Evolutionary conservation across 495 filamentous ascomycete genomes (phyloP).

Genomic region (Hypomontagnella submonticulosa): DNA sequence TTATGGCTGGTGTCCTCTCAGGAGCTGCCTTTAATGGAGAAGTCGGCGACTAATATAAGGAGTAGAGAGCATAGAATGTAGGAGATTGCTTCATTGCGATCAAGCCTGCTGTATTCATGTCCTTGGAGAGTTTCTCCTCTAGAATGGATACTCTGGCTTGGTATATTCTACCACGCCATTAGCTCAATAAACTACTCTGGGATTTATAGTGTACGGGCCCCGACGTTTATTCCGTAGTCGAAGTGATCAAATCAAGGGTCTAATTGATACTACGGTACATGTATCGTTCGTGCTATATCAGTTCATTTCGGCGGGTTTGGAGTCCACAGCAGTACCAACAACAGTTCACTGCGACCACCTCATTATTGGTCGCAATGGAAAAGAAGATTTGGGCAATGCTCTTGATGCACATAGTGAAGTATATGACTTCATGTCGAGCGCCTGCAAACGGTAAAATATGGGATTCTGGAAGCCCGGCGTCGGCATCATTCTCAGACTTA

Average conservation of each 20-base stretch:
- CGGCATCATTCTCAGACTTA: conserved; percentile 69
- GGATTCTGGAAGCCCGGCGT: conserved; percentile 99
- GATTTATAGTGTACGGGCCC: too few species aligned
- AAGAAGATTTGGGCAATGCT: conserved; percentile 94
- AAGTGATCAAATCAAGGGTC: too few species aligned
- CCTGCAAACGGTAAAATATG: conserved; percentile 99
- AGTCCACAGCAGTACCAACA: conserved; percentile 89
- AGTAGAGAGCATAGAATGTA: neutral
- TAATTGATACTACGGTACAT: too few species aligned
- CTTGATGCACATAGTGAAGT: conserved; percentile 98
- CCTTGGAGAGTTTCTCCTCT: neutral
- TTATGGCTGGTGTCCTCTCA: neutral
- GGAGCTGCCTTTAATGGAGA: neutral
- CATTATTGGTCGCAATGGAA: conserved; percentile 96
- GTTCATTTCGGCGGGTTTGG: conserved; percentile 99
- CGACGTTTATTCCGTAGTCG: too few species aligned
- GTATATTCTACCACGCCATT: neutral
- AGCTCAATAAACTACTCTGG: too few species aligned
- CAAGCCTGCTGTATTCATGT: neutral
- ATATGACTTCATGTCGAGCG: conserved; percentile 94
- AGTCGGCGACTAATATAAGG: neutral
- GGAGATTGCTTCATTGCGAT: neutral
- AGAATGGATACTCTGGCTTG: neutral
- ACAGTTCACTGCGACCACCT: conserved; percentile 99
- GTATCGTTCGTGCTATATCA: too few species aligned